Percentiles rank a stretch among this genome's conserved stretches.
These are phyloP conservation scores for Silene coronaria DNA, from an alignment of 179 eudicot species.

Conservation along the genomic window DNA sequence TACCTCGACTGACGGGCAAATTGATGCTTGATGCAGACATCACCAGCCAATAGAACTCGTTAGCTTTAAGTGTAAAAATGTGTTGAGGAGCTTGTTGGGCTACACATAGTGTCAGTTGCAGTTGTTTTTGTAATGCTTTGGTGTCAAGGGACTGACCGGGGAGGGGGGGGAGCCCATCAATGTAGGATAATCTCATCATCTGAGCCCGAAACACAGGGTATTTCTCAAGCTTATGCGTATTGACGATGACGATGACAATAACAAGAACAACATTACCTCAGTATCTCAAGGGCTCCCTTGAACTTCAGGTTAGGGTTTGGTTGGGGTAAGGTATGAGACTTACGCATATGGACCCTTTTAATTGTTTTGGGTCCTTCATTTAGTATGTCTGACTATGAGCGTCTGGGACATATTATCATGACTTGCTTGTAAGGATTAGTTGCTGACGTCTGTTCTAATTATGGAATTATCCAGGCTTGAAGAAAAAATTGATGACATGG, in stretches of 20 bases:
- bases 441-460: conserved; percentile 8
- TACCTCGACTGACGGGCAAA: no score
- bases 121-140: background rate
- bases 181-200: background rate
- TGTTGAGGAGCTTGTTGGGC: background rate
- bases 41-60: no score
- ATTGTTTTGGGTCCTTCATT: background rate
- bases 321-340: no score
- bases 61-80: background rate
- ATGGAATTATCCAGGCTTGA: conserved; percentile 52
- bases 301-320: no score
- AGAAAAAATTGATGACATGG: conserved; percentile 71
- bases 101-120: no score
- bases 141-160: no score
- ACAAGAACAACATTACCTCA: background rate
- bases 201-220: background rate
- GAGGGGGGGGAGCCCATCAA: no score
- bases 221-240: background rate
- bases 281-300: no score
- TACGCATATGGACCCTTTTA: no score
- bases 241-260: background rate
- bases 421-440: conserved; percentile 2
- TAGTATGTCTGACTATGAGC: background rate
- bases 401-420: background rate
- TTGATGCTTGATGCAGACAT: no score